Percentiles rank a stretch among this genome's conserved stretches.
Conservation (phyloP, 169 alveolate species). For the Sarcocystis neurona region DNA sequence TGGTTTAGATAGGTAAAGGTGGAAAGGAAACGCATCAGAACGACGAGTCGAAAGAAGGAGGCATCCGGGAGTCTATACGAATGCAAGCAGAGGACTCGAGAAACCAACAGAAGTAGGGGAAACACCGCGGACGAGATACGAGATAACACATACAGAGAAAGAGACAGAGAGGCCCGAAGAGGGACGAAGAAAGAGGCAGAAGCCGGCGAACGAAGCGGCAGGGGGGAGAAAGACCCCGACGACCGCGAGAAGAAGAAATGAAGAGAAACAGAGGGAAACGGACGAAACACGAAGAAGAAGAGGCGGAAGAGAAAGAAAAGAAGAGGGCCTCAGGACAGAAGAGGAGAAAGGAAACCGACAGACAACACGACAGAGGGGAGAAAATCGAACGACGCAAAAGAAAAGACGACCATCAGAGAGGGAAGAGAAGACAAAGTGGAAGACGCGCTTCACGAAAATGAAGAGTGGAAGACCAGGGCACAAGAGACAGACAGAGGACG, state of each 20-base stretch:
- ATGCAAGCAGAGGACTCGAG: not conserved
- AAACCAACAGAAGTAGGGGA: not conserved
- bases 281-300: not conserved
- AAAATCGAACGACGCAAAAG: too few species aligned
- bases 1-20: not conserved
- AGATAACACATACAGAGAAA: not conserved
- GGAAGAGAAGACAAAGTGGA: too few species aligned
- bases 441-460: too few species aligned
- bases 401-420: too few species aligned
- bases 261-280: too few species aligned
- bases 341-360: not conserved
- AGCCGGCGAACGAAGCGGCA: not conserved
- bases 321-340: too few species aligned
- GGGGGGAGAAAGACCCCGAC: not conserved
- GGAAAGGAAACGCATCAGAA: not conserved
- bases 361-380: not conserved
- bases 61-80: not conserved
- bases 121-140: not conserved
- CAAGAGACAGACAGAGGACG: too few species aligned
- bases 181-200: not conserved
- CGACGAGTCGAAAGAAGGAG: too few species aligned
- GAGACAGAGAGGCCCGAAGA: not conserved
- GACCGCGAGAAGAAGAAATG: not conserved
- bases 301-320: not conserved
- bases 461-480: too few species aligned